Evolutionary conservation across 208 protist species (phyloP).

Genomic region (Leishmania turanica): DNA sequence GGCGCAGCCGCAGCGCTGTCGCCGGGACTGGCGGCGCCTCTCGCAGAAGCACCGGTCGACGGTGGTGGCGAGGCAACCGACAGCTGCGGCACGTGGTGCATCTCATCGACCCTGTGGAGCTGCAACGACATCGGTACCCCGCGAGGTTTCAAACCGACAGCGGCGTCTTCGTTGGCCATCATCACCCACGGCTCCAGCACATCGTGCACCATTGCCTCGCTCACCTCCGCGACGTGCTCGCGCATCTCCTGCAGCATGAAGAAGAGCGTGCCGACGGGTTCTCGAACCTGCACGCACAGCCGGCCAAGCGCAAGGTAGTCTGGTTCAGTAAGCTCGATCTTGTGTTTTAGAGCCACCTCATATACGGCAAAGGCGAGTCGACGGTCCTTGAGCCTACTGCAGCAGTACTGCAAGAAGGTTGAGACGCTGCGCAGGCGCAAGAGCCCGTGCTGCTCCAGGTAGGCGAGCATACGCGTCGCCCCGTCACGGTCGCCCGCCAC

Average conservation of each 20-base stretch:
- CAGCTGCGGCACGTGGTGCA: constrained; percentile 13
- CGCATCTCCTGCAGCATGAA: constrained; percentile 64
- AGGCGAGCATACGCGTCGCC: constrained; percentile 61
- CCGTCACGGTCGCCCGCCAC: constrained; percentile 39
- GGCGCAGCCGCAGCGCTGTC: not conserved
- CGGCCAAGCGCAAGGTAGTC: constrained; percentile 57
- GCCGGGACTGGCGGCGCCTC: not conserved
- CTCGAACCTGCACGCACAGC: constrained; percentile 43
- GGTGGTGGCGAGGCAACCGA: constrained; percentile 6
- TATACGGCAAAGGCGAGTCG: constrained; percentile 49
- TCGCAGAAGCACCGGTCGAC: not conserved
- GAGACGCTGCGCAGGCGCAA: constrained; percentile 61
- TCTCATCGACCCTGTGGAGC: constrained; percentile 13
- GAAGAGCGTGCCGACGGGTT: constrained; percentile 52
- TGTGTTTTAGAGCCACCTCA: constrained; percentile 38
- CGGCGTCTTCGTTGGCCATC: constrained; percentile 3
- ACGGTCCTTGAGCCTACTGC: constrained; percentile 17
- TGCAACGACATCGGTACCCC: not conserved
- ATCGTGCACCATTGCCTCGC: constrained; percentile 31
- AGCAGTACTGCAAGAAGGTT: constrained; percentile 59
- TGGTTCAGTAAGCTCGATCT: constrained; percentile 44
- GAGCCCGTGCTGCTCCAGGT: constrained; percentile 44
- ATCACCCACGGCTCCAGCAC: constrained; percentile 58
- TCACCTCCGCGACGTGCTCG: constrained; percentile 44
- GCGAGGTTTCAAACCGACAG: not conserved